Conservation (phyloP, 768 basidiomycete genomes). For the Phanerochaete carnosa region DNA sequence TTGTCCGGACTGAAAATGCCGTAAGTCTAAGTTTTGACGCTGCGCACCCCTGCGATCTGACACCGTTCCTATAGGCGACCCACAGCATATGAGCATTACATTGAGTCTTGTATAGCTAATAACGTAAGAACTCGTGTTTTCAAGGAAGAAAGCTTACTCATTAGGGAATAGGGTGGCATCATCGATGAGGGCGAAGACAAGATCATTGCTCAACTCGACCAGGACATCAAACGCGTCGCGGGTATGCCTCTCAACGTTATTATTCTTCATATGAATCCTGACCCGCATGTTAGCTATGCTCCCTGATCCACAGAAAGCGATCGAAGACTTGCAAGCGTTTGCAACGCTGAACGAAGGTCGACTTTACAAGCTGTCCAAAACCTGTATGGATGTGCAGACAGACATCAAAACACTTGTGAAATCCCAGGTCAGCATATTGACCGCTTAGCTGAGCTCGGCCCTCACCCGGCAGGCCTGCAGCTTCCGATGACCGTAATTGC, state of each 20-base stretch:
- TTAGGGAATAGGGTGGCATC: slow-evolving; percentile 70
- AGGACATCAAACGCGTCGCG: slow-evolving; percentile 54
- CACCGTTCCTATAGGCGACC: slow-evolving; percentile 50
- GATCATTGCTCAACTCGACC: slow-evolving; percentile 52
- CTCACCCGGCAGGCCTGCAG: slow-evolving; percentile 5
- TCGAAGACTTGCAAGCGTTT: slow-evolving; percentile 77
- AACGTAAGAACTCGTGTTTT: slow-evolving; percentile 57
- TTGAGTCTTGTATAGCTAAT: slow-evolving; percentile 72
- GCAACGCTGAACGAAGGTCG: slow-evolving; percentile 85
- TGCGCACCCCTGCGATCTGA: not conserved
- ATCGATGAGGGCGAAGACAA: slow-evolving; percentile 80
- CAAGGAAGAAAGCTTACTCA: not conserved
- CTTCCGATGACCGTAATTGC: not conserved
- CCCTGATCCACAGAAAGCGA: slow-evolving; percentile 68
- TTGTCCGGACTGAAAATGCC: slow-evolving; percentile 60
- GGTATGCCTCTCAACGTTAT: slow-evolving; percentile 53
- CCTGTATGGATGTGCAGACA: slow-evolving; percentile 78
- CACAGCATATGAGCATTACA: slow-evolving; percentile 61
- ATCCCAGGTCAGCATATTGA: slow-evolving; percentile 50
- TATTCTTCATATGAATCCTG: no score
- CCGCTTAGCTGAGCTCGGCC: not conserved
- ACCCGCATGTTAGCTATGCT: slow-evolving; percentile 54
- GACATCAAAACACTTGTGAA: slow-evolving; percentile 81
- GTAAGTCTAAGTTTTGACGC: slow-evolving; percentile 32
- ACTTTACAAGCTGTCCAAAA: slow-evolving; percentile 81